These are phyloP conservation scores for Mycena pura DNA, from an alignment of 768 basidiomycete species.

Conservation along the genomic window DNA sequence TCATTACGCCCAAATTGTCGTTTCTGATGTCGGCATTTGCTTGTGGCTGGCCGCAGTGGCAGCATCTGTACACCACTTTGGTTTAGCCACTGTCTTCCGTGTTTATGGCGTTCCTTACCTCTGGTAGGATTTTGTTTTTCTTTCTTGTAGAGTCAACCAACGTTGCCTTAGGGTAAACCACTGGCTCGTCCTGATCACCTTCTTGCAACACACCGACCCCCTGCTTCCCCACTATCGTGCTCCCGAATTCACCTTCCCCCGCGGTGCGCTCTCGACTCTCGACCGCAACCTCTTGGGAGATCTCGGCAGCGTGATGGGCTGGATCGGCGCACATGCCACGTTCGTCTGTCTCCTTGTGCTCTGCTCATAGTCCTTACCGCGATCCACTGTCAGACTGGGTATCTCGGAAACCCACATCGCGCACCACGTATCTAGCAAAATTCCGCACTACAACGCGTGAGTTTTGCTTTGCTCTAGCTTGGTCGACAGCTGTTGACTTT, in stretches of 20 bases:
- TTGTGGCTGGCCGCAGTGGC: conserved; percentile 70
- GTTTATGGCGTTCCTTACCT: conserved; percentile 90
- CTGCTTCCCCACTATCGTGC: conserved; percentile 93
- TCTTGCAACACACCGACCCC: conserved; percentile 98
- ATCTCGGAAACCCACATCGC: conserved; percentile 94
- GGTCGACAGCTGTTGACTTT: background rate
- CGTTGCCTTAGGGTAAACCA: conserved; percentile 72
- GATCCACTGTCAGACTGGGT: conserved; percentile 44
- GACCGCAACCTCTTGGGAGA: conserved; percentile 85
- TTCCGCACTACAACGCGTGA: conserved; percentile 91
- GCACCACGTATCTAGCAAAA: conserved; percentile 94
- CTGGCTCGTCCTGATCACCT: conserved; percentile 96
- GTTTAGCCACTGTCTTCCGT: conserved; percentile 76
- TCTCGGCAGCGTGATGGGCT: conserved; percentile 79
- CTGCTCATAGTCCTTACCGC: background rate
- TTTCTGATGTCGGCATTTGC: conserved; percentile 84
- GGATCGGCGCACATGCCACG: conserved; percentile 84
- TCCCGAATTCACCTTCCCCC: conserved; percentile 88
- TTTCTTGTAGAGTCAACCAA: background rate
- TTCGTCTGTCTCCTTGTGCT: conserved; percentile 43
- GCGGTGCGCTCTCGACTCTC: conserved; percentile 91
- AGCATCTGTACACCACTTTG: conserved; percentile 62
- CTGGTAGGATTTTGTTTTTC: conserved; percentile 52
- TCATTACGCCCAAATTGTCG: conserved; percentile 76
- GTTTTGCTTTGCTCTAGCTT: conserved; percentile 25